phyloP scores from a whole-genome alignment of 106 monocot species.

The Agapanthus africanus region DNA sequence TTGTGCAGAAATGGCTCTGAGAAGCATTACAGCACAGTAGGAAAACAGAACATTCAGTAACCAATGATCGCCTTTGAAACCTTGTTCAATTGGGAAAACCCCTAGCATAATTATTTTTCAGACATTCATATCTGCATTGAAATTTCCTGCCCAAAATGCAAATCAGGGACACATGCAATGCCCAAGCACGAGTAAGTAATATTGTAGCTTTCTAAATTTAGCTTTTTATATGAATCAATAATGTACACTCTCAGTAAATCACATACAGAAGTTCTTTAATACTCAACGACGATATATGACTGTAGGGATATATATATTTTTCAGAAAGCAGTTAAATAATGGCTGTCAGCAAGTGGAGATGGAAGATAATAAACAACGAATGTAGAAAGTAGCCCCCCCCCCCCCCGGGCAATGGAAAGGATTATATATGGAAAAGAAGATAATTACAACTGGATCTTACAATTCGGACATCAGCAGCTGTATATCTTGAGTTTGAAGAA shows the following conservation, averaged over 20 bases:
- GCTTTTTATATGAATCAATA: neutral
- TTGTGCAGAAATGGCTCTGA: no score
- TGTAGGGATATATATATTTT: neutral
- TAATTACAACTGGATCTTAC: constrained; percentile 14
- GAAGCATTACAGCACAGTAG: no score
- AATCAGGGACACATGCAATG: no score
- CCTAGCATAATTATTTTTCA: no score
- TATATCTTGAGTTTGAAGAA: constrained; percentile 46
- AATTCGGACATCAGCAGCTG: constrained; percentile 80
- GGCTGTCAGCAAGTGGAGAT: neutral
- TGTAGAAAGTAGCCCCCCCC: no score
- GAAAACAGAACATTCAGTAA: no score
- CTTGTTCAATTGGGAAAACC: no score
- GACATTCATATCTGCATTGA: no score
- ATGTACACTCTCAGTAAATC: neutral
- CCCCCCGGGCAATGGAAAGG: no score
- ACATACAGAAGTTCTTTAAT: neutral
- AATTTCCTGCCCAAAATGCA: no score
- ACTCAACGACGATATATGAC: neutral
- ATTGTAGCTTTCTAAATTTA: neutral
- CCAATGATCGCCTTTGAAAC: no score
- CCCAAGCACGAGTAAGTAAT: no score
- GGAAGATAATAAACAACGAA: neutral
- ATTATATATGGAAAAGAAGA: neutral
- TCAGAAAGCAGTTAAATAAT: neutral